Conservation (phyloP, 129 eudicot genomes). For the Centaurea solstitialis region DNA sequence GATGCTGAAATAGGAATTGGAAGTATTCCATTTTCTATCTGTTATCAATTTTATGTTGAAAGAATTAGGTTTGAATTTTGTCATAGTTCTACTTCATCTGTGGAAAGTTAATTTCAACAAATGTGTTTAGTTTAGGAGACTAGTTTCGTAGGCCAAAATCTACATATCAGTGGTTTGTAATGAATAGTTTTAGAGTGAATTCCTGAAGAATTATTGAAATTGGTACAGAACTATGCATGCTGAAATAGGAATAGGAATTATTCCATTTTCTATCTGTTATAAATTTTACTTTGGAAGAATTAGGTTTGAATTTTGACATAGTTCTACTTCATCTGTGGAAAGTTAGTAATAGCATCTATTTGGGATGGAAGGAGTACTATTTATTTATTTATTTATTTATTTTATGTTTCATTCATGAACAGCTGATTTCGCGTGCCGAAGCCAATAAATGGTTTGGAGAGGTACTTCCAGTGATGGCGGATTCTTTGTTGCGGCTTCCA, state of each 20-base stretch:
- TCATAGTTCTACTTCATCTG: no score
- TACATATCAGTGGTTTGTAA: not conserved
- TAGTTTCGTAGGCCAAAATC: not conserved
- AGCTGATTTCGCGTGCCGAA: conserved; percentile 73
- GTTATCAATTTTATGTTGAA: not conserved
- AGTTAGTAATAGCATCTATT: not conserved
- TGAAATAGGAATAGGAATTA: not conserved
- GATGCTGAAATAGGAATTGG: not conserved
- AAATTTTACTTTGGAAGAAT: not conserved
- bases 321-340: not conserved
- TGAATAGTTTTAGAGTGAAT: not conserved
- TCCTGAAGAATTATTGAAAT: not conserved
- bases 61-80: not conserved
- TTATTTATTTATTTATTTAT: not conserved
- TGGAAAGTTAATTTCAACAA: no score
- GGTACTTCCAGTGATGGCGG: conserved; percentile 65
- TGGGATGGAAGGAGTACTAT: not conserved
- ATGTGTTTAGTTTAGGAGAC: not conserved
- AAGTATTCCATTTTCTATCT: not conserved
- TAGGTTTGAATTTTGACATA: not conserved
- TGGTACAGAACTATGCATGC: not conserved
- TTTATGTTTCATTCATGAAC: conserved; percentile 9
- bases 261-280: not conserved
- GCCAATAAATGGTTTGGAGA: conserved; percentile 67
- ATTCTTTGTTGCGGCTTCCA: conserved; percentile 62